Conservation (phyloP, 2,329 filamentous ascomycete species). For the Lasiodiplodia sp. region DNA sequence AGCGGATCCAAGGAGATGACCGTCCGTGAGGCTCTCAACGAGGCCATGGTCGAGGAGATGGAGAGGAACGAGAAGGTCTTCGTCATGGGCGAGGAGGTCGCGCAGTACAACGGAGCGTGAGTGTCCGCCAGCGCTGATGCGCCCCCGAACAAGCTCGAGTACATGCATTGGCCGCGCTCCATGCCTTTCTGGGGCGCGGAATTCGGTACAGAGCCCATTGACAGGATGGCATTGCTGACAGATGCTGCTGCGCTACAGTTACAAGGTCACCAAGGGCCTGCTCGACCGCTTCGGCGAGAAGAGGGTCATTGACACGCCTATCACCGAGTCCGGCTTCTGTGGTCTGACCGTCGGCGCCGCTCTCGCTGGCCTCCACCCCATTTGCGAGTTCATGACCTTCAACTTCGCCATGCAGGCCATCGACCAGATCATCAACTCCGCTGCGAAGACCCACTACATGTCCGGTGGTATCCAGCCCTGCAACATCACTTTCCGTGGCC, state of each 20-base stretch:
- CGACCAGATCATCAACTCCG: conserved; percentile 99
- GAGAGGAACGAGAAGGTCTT: conserved; percentile 95
- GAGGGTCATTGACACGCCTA: conserved; percentile 97
- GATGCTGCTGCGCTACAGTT: conserved; percentile 56
- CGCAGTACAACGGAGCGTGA: conserved; percentile 97
- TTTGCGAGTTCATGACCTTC: conserved; percentile 99
- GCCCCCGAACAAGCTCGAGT: conserved; percentile 1
- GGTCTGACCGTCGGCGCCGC: conserved; percentile 95
- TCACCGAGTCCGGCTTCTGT: conserved; percentile 95
- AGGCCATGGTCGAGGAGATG: conserved; percentile 97
- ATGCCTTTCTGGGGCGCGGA: not conserved
- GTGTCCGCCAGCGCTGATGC: conserved; percentile 39
- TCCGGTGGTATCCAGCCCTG: conserved; percentile 99
- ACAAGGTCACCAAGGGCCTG: conserved; percentile 99
- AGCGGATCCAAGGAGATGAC: conserved; percentile 87
- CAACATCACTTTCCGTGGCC: conserved; percentile 99
- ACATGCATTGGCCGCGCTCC: conserved; percentile 11
- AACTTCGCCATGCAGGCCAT: conserved; percentile 99
- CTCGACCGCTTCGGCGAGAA: conserved; percentile 97
- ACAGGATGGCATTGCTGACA: conserved; percentile 45
- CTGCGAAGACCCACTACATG: conserved; percentile 99
- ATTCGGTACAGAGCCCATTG: not conserved
- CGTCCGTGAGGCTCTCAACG: conserved; percentile 95
- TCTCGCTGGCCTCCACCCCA: conserved; percentile 89
- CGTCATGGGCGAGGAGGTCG: conserved; percentile 95